Evolutionary conservation across 169 alveolate species (phyloP), one percentile per base, ranked within the genome.

Genomic region (Eimeria sp.): DNA sequence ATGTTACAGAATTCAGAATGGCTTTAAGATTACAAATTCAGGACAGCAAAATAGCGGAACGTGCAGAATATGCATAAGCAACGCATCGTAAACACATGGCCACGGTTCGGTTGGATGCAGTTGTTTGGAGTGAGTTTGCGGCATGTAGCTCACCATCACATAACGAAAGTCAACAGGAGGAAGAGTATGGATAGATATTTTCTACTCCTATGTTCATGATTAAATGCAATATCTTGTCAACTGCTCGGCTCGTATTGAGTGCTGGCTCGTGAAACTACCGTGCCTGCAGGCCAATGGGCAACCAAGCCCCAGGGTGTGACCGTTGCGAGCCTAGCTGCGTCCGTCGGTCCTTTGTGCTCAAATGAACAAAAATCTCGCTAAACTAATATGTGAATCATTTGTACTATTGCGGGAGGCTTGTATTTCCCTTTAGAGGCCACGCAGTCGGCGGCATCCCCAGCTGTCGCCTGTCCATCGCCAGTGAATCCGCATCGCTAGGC

Each of bases 201-300:
- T 30, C 58, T 0, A 20, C 0, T 0, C 30, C 6, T 0, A 11
- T 6, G 4, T 72, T 6, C 56, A 2, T 0, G 13, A 6, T 40
- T 72, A 30, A 40, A 40, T 37, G 56, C 58, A 72, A 72, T 20
- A 14, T 4, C 13, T 40, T 8, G n/a, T 23, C 16, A 72, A 14
- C 16, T 72, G 33, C 43, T 16, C 58, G 13, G 33, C 25, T 37
- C 25, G 11, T 40, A 0, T 18, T n/a, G 27, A 68, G 58, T 16
- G 68, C 9, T 27, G 88, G 62, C 10, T 60, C 76, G 56, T 78
- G 20, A 37, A 18, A 46, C 27, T 58, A 43, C 30, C 77, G 4
- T 30, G 72, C n/a, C 76, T 33, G 20, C 91, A 60, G 91, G 91
- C 91, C 91, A 83, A 60, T 83, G 77, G 91, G 78, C 91, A 58